Base-by-base conservation (phyloP, 2,329 filamentous ascomycete genomes). In the Aciculosporium take region DNA sequence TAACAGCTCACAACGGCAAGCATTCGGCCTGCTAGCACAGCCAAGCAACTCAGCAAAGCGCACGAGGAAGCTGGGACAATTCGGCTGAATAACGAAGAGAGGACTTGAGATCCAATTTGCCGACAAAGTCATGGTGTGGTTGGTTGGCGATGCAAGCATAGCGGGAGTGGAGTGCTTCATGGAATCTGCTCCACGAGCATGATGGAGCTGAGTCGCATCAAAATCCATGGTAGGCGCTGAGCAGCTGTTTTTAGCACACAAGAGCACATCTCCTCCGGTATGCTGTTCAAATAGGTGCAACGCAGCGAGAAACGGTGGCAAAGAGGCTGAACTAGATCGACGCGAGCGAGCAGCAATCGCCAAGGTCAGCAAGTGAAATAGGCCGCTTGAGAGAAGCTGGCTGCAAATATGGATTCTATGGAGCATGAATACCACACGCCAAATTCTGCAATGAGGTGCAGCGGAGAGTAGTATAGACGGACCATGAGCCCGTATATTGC, bases 131-230 rank as follows among this genome's bases (percentile, higher is more conserved):
- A 25, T 25, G 15, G 13, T 18, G 6, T 18, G 21, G 29, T 4
- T 33, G 24, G 28, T 34, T 35, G 21, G 21, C 32, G 21, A 36
- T 36, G 32, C 21, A 24, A 1, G 13, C 39, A 10, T 29, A 15
- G 24, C 5, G 20, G 5, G 7, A 32, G 37, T 39, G 37, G 37
- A 39, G 27, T 20, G 13, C 5, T 32, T 18, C 20, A 32, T 40
- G 13, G 29, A 33, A 13, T 30, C 15, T 24, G 15, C 13, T 8
- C 30, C 30, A 32, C 6, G 30, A 17, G 15, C 15, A 28, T 28
- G 41, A 20, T 34, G 27, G 30, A 38, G 31, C 17, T 23, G 29
- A 30, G 41, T 43, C 15, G 39, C 13, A 36, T 34, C n/a, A n/a
- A n/a, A 32, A 13, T 32, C 30, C 30, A 15, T 32, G 17, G 13